Base-by-base conservation (phyloP, 2,329 filamentous ascomycete species). In the Phialophora tarda region DNA sequence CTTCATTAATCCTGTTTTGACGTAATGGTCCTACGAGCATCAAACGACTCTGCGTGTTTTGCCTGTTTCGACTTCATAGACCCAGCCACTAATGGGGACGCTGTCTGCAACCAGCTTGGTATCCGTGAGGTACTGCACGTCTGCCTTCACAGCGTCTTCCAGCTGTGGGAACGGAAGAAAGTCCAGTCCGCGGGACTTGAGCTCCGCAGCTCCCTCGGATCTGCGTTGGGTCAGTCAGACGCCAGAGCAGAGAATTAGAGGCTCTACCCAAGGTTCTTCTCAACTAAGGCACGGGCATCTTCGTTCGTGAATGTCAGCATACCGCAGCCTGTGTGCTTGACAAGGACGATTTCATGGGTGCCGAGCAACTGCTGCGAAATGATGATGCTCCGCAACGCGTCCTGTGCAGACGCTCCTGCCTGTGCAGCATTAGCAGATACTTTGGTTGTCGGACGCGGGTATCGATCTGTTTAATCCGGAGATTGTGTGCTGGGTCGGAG, bases 311-410 rank as follows among this genome's bases (percentile, higher is more conserved):
- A 89, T 0, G 84, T 90, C 59, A 90, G 76, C 89, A 91, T 91
- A 1, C 90, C 90, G 73, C 89, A 92, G 7, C 86, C 87, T 0
- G 88, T 91, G 73, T 92, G 89, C 80, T 92, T 91, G 73, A 93
- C 82, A 26, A 93, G 76, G 21, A 93, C 77, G 58, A 95, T 88
- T 77, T 94, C 91, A 1, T 84, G 82, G 0, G 91, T 95, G 8
- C 89, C 90, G 0, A 95, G 84, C 7, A 94, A 82, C 76, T 94
- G 91, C 78, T 95, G 84, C 0, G 90, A 93, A 73, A 95, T 92
- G 67, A 94, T 77, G 63, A 95, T 84, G 23, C 87, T 91, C 59
- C 91, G 88, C 7, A 93, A 82, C 0, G 88, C 89, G 64, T 94
- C 91, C 44, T 82, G 79, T 1, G 86, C 88, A 17, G 84, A 87